A percentile compares a stretch with the other conserved stretches of the same genome.
Evolutionary conservation across 225 moss, liverwort and hornwort species (phyloP).

Genomic region (Thuidium tamariscinum): DNA sequence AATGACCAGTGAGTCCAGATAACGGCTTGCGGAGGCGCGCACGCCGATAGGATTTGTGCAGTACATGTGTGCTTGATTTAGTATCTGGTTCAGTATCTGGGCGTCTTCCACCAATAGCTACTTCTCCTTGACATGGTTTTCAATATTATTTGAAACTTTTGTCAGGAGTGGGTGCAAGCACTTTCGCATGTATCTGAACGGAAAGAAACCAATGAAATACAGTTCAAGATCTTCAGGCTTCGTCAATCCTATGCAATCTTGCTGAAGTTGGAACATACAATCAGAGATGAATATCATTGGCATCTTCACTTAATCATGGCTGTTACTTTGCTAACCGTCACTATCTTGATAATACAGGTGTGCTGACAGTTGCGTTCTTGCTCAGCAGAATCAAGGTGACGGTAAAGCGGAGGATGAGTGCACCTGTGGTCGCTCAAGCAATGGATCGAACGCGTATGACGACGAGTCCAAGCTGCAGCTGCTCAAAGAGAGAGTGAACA

Average conservation of each 20-base stretch:
- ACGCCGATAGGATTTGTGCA: not conserved
- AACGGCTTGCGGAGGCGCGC: not conserved
- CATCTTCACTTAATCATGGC: not conserved
- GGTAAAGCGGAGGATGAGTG: not conserved
- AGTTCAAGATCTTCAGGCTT: not conserved
- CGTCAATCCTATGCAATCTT: not conserved
- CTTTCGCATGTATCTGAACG: not conserved
- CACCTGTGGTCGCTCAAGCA: conserved; percentile 13
- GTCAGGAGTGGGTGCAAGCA: not conserved
- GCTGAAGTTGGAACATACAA: not conserved
- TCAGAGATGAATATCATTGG: not conserved
- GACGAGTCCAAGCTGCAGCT: conserved; percentile 16
- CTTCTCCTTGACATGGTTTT: not conserved
- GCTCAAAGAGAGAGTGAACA: not conserved
- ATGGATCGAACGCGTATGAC: conserved; percentile 6
- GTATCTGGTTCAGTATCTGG: not conserved
- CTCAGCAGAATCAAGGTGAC: conserved; percentile 16
- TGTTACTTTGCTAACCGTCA: not conserved
- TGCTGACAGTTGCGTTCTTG: conserved; percentile 30
- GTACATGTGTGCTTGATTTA: not conserved
- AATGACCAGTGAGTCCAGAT: not conserved
- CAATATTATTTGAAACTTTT: not conserved
- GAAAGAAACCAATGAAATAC: not conserved
- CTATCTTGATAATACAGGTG: conserved; percentile 31
- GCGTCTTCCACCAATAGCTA: not conserved